Evolutionary conservation across 208 protist species (phyloP).

Genomic region (Trichomonas tenax): DNA sequence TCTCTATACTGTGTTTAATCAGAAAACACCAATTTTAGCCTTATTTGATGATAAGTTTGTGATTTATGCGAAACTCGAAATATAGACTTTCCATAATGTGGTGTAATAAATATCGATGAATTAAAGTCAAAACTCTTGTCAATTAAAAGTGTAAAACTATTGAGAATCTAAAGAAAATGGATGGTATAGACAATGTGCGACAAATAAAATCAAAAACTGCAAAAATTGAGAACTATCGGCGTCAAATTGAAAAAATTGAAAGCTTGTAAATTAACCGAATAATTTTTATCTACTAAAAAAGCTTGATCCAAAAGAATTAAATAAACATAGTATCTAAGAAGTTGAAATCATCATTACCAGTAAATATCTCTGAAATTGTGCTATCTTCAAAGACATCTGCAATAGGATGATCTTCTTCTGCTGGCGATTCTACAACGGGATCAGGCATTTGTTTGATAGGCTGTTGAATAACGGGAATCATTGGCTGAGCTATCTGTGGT

Average conservation of each 20-base stretch:
- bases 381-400: neutral
- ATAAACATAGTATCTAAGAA: neutral
- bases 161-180: too few relatives aligned
- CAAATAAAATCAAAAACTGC: too few relatives aligned
- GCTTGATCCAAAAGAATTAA: neutral
- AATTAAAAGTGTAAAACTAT: too few relatives aligned
- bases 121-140: too few relatives aligned
- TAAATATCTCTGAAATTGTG: neutral
- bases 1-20: too few relatives aligned
- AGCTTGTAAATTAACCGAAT: neutral
- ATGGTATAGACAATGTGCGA: too few relatives aligned
- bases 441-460: neutral
- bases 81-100: too few relatives aligned
- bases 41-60: too few relatives aligned
- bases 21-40: too few relatives aligned
- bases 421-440: neutral
- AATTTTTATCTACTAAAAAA: neutral
- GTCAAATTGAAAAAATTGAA: neutral
- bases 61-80: too few relatives aligned
- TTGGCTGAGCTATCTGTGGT: neutral
- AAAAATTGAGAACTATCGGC: neutral
- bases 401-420: neutral
- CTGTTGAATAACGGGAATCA: neutral
- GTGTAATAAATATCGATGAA: too few relatives aligned
- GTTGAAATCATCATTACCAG: neutral